A percentile compares a stretch with the other conserved stretches of the same genome.
phyloP scores from a whole-genome alignment of 352 stramenopile species.

The Phytophthora ramorum region DNA sequence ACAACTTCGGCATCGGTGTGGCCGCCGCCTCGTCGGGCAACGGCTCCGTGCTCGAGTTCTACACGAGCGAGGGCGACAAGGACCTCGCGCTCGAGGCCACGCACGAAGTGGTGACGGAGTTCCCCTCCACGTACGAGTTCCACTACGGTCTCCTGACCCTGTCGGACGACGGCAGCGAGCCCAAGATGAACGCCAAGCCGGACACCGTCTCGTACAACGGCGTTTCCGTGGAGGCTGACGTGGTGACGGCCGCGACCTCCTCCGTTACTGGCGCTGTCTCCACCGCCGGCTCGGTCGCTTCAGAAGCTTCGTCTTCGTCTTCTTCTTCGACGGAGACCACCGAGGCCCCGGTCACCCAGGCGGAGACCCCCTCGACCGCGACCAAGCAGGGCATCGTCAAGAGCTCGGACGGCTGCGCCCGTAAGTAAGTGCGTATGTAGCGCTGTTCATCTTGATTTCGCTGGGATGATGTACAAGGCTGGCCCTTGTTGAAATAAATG shows the following conservation, averaged over 20 bases:
- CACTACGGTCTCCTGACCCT: conserved; percentile 57
- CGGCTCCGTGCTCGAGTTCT: conserved; percentile 47
- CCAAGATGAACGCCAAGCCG: conserved; percentile 44
- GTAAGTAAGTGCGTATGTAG: conserved; percentile 12
- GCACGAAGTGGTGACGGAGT: conserved; percentile 33
- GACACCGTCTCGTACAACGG: conserved; percentile 55
- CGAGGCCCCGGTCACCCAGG: conserved; percentile 6
- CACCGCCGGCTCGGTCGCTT: conserved; percentile 14
- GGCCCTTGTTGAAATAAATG: conserved; percentile 14
- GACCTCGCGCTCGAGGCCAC: conserved; percentile 45
- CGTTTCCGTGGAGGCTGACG: conserved; percentile 42
- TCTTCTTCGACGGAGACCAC: conserved; percentile 3
- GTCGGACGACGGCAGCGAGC: conserved; percentile 43
- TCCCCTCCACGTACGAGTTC: conserved; percentile 43
- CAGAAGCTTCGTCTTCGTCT: not conserved
- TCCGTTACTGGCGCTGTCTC: conserved; percentile 21
- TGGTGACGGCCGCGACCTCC: conserved; percentile 35
- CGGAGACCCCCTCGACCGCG: conserved; percentile 1
- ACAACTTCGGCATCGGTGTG: conserved; percentile 71
- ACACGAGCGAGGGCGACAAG: conserved; percentile 52
- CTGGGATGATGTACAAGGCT: not conserved
- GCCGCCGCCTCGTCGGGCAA: conserved; percentile 25
- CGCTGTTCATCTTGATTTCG: not conserved
- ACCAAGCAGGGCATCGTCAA: conserved; percentile 14
- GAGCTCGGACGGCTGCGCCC: conserved; percentile 16